phyloP scores from a whole-genome alignment of 129 eudicot species.

The Tagetes patula region DNA sequence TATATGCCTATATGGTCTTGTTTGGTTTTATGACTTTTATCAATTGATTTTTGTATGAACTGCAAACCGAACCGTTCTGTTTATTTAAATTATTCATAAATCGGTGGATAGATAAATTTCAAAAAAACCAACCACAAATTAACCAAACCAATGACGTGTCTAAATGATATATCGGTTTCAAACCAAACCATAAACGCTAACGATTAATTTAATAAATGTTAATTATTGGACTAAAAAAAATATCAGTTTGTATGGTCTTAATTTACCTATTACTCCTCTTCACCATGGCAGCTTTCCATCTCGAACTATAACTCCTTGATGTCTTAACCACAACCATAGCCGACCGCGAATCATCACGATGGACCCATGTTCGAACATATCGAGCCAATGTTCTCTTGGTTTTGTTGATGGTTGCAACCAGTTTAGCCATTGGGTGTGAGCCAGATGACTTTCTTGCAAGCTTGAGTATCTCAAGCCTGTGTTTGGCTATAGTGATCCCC shows the following conservation, averaged over 20 bases:
- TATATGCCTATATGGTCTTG: too few relatives aligned
- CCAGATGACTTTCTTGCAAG: slow-evolving; percentile 41
- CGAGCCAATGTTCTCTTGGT: slow-evolving; percentile 51
- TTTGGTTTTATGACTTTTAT: too few relatives aligned
- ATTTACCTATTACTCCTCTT: slow-evolving; percentile 46
- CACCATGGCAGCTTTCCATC: slow-evolving; percentile 60
- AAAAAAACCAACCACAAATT: too few relatives aligned
- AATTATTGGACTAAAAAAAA: too few relatives aligned
- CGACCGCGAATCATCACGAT: slow-evolving; percentile 42
- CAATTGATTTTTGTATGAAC: neutral
- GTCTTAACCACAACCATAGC: slow-evolving; percentile 48
- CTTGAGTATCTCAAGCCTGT: slow-evolving; percentile 83
- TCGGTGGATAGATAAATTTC: too few relatives aligned
- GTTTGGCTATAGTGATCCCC: slow-evolving; percentile 88
- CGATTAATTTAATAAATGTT: too few relatives aligned
- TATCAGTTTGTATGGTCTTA: too few relatives aligned
- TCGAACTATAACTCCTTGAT: slow-evolving; percentile 40
- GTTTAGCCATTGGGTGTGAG: slow-evolving; percentile 42
- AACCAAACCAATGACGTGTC: neutral
- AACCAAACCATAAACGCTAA: too few relatives aligned
- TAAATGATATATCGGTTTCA: neutral
- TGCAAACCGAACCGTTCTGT: neutral
- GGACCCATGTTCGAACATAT: slow-evolving; percentile 48
- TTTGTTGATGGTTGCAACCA: slow-evolving; percentile 49
- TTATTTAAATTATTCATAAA: neutral